These are phyloP conservation scores for Pestalotiopsis sp. DNA, from an alignment of 2,329 filamentous ascomycete genomes.

Conservation along the genomic window DNA sequence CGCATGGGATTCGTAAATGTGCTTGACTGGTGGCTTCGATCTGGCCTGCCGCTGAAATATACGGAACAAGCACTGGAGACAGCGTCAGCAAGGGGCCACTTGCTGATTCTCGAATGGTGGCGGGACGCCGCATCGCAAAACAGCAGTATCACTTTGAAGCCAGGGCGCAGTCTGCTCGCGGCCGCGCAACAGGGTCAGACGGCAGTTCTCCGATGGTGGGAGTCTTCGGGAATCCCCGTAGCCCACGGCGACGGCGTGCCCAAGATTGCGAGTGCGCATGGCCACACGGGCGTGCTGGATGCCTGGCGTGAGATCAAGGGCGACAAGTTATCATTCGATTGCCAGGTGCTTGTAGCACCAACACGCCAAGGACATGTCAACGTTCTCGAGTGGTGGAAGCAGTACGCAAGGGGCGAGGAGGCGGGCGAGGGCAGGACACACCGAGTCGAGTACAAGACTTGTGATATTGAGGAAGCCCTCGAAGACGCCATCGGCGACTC, in stretches of 20 bases:
- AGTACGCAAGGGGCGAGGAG: conserved; percentile 60
- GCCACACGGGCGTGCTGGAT: conserved; percentile 81
- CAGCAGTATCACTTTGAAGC: conserved; percentile 66
- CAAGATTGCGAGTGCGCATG: conserved; percentile 82
- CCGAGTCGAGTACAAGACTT: conserved; percentile 89
- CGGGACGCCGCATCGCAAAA: conserved; percentile 67
- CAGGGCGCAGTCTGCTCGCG: conserved; percentile 81
- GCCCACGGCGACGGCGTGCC: conserved; percentile 81
- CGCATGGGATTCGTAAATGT: conserved; percentile 83
- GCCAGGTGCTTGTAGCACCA: conserved; percentile 81
- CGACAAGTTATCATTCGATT: conserved; percentile 74
- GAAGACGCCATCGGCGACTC: conserved; percentile 83
- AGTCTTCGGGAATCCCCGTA: conserved; percentile 76
- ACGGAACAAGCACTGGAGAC: conserved; percentile 87
- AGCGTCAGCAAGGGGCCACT: conserved; percentile 80
- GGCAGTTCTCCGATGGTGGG: conserved; percentile 85
- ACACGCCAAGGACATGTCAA: conserved; percentile 84
- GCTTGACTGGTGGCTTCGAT: conserved; percentile 88
- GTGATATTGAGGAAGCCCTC: conserved; percentile 91
- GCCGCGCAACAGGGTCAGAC: conserved; percentile 82
- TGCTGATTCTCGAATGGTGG: conserved; percentile 95
- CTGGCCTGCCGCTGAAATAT: conserved; percentile 77
- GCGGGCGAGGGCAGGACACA: conserved; percentile 60
- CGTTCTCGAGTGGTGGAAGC: conserved; percentile 92
- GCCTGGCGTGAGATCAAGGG: conserved; percentile 79